Conservation (phyloP, 2,329 filamentous ascomycete genomes). For the Celoporthe dispersa region DNA sequence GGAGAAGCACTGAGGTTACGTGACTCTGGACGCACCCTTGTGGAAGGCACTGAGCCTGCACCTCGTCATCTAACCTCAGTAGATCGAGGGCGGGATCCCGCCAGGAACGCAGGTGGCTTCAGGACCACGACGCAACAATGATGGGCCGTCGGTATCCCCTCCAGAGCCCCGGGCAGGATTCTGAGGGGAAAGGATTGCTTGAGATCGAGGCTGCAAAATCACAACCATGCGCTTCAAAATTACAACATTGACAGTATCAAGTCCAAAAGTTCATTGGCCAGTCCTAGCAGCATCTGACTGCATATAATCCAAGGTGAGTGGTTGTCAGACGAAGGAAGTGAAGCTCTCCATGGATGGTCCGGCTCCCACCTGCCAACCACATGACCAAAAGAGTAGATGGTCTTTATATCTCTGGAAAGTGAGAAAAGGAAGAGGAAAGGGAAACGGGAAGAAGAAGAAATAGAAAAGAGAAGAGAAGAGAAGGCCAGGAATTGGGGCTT, state of each 20-base stretch:
- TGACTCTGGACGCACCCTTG: too few species aligned
- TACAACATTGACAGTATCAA: too few species aligned
- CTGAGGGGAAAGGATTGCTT: neutral
- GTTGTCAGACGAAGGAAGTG: neutral
- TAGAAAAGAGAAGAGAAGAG: too few species aligned
- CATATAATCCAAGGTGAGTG: neutral
- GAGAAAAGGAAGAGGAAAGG: too few species aligned
- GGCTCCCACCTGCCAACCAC: too few species aligned
- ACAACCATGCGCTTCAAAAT: too few species aligned
- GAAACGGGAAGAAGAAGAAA: too few species aligned
- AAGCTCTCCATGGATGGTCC: neutral
- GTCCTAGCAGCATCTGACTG: neutral
- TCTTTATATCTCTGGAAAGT: too few species aligned
- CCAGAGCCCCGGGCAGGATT: accelerated
- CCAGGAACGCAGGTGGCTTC: neutral
- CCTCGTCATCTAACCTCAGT: too few species aligned
- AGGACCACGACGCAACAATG: neutral
- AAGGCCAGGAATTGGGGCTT: too few species aligned
- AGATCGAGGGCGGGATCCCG: neutral
- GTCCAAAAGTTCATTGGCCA: neutral
- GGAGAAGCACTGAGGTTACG: neutral
- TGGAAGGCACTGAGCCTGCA: too few species aligned
- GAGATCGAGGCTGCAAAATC: neutral
- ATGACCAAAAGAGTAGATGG: too few species aligned
- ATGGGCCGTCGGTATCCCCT: neutral